Evolutionary conservation across 2,329 filamentous ascomycete species (phyloP), one percentile per base, ranked within the genome.

Genomic region (Ceratocystis diversiconidia): DNA sequence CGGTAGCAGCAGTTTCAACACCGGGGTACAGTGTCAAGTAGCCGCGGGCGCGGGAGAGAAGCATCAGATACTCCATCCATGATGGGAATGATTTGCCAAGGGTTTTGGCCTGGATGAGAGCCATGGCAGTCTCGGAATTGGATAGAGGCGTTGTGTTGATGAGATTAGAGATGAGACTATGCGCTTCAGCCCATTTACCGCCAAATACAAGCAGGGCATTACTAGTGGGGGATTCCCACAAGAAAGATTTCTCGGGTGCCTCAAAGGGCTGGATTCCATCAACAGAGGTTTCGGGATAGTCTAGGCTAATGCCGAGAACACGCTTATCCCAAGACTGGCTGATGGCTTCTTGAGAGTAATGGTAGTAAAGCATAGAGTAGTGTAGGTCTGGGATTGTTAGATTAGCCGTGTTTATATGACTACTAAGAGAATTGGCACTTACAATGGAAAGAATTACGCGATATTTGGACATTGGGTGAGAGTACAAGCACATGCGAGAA

Each of bases 151-250:
- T 64, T 7, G 70, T 69, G 19, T 68, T 60, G 44, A 75, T 74
- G 5, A 85, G 78, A 61, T 82, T 80, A 10, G 87, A 83, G 1
- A 95, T 80, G 70, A 95, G 94, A 10, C 85, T 82, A 72, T 96
- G 91, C 8, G 96, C 80, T 70, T 95, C 89, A 12, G 83, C 77
- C 94, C 94, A 99, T 72, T 87, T 91, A 61, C 90, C 84, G 55
- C 92, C 91, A 65, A 94, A 85, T 72, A 92, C 87, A 8, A 99
- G 79, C 10, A 86, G 83, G 0, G 92, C 92, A 69, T 94, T 88
- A 71, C 87, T 89, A 69, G 85, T 88, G 4, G 92, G 92, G 1
- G 86, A 84, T 74, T 96, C 88, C 86, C 91, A 96, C 7, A 95
- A 77, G 71, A 95, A 95, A 0, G 88, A 79, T 8, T 71, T 69